Percentiles rank a stretch among this genome's conserved stretches.
These are phyloP conservation scores for Suhomyces bribrorum DNA, from an alignment of 1,139 yeast genomes.

Conservation along the genomic window DNA sequence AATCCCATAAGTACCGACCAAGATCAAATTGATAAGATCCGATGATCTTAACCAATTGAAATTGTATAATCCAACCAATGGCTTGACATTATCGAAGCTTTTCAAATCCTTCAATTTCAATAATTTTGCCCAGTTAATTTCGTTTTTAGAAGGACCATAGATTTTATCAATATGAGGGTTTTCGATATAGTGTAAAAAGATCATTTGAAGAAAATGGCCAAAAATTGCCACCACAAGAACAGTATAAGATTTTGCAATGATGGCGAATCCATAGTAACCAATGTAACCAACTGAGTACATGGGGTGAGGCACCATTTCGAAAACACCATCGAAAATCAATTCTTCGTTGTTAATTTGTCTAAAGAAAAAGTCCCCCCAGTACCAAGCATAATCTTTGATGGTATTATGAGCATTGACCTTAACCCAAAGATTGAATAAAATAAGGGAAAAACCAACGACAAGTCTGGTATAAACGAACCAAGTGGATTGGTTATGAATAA, in stretches of 20 bases:
- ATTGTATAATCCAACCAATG: constrained; percentile 64
- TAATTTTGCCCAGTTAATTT: constrained; percentile 38
- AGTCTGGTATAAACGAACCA: constrained; percentile 43
- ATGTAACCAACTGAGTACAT: constrained; percentile 91
- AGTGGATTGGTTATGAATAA: constrained; percentile 32
- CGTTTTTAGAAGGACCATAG: constrained; percentile 52
- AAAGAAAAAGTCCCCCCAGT: constrained; percentile 93
- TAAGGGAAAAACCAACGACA: constrained; percentile 47
- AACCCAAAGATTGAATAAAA: constrained; percentile 81
- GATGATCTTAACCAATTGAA: constrained; percentile 67
- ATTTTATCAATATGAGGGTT: constrained; percentile 88
- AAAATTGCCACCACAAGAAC: constrained; percentile 69
- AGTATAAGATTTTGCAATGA: constrained; percentile 74
- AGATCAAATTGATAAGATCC: constrained; percentile 58
- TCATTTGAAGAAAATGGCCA: constrained; percentile 81
- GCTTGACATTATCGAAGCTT: constrained; percentile 47
- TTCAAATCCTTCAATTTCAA: constrained; percentile 47
- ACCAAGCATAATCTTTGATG: constrained; percentile 91
- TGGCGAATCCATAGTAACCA: constrained; percentile 84
- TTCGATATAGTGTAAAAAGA: constrained; percentile 75
- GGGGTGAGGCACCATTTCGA: constrained; percentile 91
- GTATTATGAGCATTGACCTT: constrained; percentile 87
- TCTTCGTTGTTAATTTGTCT: constrained; percentile 73
- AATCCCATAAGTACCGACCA: constrained; percentile 46
- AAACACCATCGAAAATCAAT: constrained; percentile 85